These are phyloP conservation scores for Zasmidium cellare DNA, from an alignment of 2,329 filamentous ascomycete genomes.

Conservation along the genomic window DNA sequence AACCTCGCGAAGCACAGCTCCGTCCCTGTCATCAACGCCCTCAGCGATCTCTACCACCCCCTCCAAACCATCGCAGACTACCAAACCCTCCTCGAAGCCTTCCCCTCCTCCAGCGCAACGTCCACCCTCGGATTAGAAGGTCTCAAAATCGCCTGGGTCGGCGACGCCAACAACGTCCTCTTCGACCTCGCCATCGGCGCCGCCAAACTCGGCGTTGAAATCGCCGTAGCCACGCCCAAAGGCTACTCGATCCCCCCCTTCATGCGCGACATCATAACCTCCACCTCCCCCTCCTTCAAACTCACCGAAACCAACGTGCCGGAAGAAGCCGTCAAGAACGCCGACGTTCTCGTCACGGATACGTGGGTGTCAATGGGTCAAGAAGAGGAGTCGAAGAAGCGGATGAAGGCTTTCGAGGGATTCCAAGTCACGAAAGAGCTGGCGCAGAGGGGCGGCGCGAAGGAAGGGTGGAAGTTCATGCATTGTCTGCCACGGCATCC, in stretches of 20 bases:
- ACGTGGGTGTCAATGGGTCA: slow-evolving; percentile 99
- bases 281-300: slow-evolving; percentile 43
- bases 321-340: slow-evolving; percentile 79
- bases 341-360: slow-evolving; percentile 90
- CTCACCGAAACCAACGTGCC: slow-evolving; percentile 76
- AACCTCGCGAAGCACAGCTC: slow-evolving; percentile 49
- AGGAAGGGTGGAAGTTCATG: slow-evolving; percentile 94
- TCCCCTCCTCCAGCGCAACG: slow-evolving; percentile 44
- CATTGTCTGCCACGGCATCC: slow-evolving; percentile 90
- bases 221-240: slow-evolving; percentile 81
- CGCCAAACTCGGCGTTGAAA: slow-evolving; percentile 80
- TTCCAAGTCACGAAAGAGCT: slow-evolving; percentile 90
- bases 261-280: slow-evolving; percentile 72
- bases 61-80: slow-evolving; percentile 94
- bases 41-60: slow-evolving; percentile 90
- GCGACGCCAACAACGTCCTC: slow-evolving; percentile 95
- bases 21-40: slow-evolving; percentile 55
- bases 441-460: slow-evolving; percentile 80
- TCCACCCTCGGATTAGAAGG: slow-evolving; percentile 70
- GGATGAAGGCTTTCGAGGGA: slow-evolving; percentile 78
- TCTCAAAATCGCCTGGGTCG: slow-evolving; percentile 92
- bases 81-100: slow-evolving; percentile 81
- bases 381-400: slow-evolving; percentile 77
- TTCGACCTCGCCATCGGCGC: slow-evolving; percentile 90
- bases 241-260: slow-evolving; percentile 77